phyloP scores from a whole-genome alignment of 768 basidiomycete species.

The Suillus variegatus region DNA sequence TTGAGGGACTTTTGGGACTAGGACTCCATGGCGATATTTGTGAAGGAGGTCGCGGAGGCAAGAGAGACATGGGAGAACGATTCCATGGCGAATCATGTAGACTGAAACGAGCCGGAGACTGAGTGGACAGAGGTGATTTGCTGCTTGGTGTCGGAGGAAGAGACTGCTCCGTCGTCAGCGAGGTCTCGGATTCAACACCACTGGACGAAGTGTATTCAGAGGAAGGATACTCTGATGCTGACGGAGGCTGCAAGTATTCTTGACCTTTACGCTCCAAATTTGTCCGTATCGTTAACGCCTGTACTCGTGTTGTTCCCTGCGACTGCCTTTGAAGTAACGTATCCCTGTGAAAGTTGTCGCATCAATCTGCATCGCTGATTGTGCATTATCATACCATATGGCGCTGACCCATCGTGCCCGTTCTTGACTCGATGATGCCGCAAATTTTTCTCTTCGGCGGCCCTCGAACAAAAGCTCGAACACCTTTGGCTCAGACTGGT shows the following conservation, averaged over 20 bases:
- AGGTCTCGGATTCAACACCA: constrained; percentile 14
- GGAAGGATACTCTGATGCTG: constrained; percentile 18
- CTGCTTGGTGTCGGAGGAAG: constrained; percentile 27
- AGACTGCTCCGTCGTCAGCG: constrained; percentile 5
- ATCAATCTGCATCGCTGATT: background rate
- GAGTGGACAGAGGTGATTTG: constrained; percentile 25
- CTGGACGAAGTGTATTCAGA: constrained; percentile 32
- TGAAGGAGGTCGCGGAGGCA: constrained; percentile 26
- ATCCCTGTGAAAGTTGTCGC: constrained; percentile 47
- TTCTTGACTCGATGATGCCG: constrained; percentile 58
- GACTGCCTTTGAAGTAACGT: constrained; percentile 38
- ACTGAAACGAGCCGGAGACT: constrained; percentile 11
- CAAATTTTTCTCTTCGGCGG: constrained; percentile 57
- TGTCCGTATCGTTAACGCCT: constrained; percentile 19
- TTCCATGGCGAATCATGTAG: background rate
- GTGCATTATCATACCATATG: constrained; percentile 54
- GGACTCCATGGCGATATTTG: constrained; percentile 22
- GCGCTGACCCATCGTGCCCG: constrained; percentile 75
- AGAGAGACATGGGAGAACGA: constrained; percentile 18
- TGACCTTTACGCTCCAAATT: constrained; percentile 12
- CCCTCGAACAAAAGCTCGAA: constrained; percentile 69
- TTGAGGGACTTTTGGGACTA: constrained; percentile 54
- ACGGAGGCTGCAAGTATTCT: constrained; percentile 11
- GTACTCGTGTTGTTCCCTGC: background rate
- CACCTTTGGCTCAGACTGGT: constrained; percentile 47